Percentiles rank a stretch among this genome's conserved stretches.
Evolutionary conservation across 768 basidiomycete genomes (phyloP).

Genomic region (Rhodotorula paludigena): DNA sequence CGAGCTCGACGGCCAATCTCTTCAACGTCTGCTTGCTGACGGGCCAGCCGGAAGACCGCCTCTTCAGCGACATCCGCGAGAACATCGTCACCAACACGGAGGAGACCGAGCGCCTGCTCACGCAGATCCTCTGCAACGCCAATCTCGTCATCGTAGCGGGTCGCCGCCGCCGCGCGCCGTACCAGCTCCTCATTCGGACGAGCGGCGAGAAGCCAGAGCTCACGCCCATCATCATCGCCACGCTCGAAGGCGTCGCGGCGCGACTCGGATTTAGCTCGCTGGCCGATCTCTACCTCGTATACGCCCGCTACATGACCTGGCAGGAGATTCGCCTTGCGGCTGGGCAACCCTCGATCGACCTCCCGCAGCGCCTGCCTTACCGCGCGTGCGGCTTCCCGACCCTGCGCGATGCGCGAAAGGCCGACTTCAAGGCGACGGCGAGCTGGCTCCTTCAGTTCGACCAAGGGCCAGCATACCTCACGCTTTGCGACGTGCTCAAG

Average conservation of each 20-base stretch:
- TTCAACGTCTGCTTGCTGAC: constrained; percentile 42
- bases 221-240: constrained; percentile 50
- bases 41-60: constrained; percentile 2
- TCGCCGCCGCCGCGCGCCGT: constrained; percentile 68
- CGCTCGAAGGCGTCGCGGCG: constrained; percentile 60
- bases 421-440: constrained; percentile 63
- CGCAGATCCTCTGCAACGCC: constrained; percentile 63
- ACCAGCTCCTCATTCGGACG: constrained; percentile 81
- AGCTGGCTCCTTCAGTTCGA: constrained; percentile 56
- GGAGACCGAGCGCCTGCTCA: constrained; percentile 71
- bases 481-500: constrained; percentile 59
- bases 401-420: constrained; percentile 62
- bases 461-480: constrained; percentile 54
- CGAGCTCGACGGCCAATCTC: constrained; percentile 54
- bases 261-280: constrained; percentile 63
- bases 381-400: constrained; percentile 70
- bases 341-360: constrained; percentile 47
- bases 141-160: constrained; percentile 77
- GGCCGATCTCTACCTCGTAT: constrained; percentile 66
- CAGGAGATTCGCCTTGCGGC: constrained; percentile 50
- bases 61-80: constrained; percentile 55
- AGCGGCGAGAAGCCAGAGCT: constrained; percentile 46
- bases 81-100: constrained; percentile 57
- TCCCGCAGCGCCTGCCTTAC: constrained; percentile 54
- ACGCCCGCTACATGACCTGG: constrained; percentile 67